Conservation (phyloP, 2,329 filamentous ascomycete species). For the Arthrobotrys iridis region DNA sequence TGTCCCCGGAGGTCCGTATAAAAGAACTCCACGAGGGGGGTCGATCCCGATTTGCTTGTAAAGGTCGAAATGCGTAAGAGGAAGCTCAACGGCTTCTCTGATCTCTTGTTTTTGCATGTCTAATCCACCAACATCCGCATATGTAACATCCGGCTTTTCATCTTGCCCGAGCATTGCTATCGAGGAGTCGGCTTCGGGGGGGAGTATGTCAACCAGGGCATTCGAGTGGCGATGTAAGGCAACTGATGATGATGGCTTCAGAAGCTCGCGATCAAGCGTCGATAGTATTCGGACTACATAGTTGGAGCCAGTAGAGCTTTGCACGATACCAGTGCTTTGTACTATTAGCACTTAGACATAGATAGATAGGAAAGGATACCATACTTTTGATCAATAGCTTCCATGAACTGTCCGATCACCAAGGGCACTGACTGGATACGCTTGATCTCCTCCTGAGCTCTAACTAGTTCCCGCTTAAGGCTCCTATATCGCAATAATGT, state of each 20-base stretch:
- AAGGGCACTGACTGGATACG: conserved; percentile 97
- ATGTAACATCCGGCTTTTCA: conserved; percentile 98
- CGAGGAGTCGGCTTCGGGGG: conserved; percentile 97
- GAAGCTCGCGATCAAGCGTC: conserved; percentile 95
- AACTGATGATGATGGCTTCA: conserved; percentile 97
- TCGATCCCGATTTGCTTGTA: conserved; percentile 99
- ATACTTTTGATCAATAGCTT: conserved; percentile 99
- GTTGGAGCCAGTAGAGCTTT: conserved; percentile 97
- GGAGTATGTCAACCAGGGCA: conserved; percentile 95
- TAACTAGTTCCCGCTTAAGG: conserved; percentile 94
- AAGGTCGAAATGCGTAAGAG: conserved; percentile 95
- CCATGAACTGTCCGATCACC: conserved; percentile 99
- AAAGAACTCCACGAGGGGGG: conserved; percentile 91
- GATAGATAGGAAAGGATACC: conserved; percentile 56
- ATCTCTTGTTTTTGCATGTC: conserved; percentile 99
- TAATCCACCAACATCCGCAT: conserved; percentile 94
- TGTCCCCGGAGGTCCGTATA: conserved; percentile 95
- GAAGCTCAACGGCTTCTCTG: conserved; percentile 94
- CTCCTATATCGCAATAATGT: conserved; percentile 71
- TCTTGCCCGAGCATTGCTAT: conserved; percentile 97
- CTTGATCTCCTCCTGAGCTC: conserved; percentile 99
- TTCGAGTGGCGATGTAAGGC: conserved; percentile 98
- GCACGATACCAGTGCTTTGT: conserved; percentile 92
- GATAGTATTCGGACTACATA: conserved; percentile 98
- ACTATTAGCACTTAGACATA: conserved; percentile 21